Evolutionary conservation across 2,329 filamentous ascomycete species (phyloP).

Genomic region (Pezicula rhizophila): DNA sequence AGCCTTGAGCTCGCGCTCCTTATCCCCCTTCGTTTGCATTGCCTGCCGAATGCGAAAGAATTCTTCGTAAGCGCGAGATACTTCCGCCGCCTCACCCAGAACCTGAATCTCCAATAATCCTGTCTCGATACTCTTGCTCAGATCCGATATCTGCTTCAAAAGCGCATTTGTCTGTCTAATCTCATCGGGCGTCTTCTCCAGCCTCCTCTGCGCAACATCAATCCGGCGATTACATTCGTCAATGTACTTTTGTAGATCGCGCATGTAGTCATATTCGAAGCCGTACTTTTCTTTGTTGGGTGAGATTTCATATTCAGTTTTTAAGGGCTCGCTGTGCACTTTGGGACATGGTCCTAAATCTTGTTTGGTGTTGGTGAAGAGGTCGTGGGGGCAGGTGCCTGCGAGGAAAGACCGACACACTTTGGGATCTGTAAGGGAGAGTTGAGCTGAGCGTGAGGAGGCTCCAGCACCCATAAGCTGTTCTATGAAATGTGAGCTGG

Average conservation of each 20-base stretch:
- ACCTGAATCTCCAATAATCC: slow-evolving; percentile 82
- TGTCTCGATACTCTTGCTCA: slow-evolving; percentile 70
- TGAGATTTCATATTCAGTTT: slow-evolving; percentile 78
- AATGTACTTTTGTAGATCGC: slow-evolving; percentile 93
- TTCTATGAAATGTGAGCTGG: slow-evolving; percentile 47
- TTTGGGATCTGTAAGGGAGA: slow-evolving; percentile 85
- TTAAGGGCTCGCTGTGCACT: slow-evolving; percentile 81
- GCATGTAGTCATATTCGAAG: slow-evolving; percentile 95
- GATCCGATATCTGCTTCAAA: slow-evolving; percentile 78
- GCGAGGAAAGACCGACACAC: slow-evolving; percentile 92
- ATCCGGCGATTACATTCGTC: slow-evolving; percentile 95
- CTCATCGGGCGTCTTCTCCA: slow-evolving; percentile 98
- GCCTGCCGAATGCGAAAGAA: slow-evolving; percentile 79
- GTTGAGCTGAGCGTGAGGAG: slow-evolving; percentile 68
- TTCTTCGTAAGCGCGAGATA: slow-evolving; percentile 79
- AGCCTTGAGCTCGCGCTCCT: slow-evolving; percentile 82
- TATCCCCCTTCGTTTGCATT: slow-evolving; percentile 73
- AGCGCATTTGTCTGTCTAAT: slow-evolving; percentile 90
- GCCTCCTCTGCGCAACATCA: slow-evolving; percentile 76
- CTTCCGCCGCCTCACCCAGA: slow-evolving; percentile 73
- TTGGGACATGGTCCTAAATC: slow-evolving; percentile 87
- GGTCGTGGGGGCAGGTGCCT: slow-evolving; percentile 93
- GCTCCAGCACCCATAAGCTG: slow-evolving; percentile 82
- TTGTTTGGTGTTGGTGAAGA: slow-evolving; percentile 99
- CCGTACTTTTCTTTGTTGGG: slow-evolving; percentile 69